Conservation (phyloP, 306 rosid species). For the Cucurbita argyrosperma region DNA sequence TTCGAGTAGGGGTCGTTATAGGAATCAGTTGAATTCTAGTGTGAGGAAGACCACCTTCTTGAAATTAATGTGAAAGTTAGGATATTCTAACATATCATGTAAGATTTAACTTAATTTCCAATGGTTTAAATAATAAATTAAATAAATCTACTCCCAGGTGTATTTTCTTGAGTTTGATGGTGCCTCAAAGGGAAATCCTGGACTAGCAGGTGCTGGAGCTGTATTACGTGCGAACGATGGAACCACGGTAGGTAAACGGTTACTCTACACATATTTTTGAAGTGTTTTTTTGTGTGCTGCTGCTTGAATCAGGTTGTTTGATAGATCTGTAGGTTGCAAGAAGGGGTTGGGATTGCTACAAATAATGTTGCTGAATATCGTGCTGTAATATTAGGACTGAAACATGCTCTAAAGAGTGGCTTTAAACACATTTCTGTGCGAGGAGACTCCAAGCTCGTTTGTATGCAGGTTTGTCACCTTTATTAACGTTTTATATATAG, state of each 20-base stretch:
- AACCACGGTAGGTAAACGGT: slow-evolving; percentile 26
- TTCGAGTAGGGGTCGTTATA: neutral
- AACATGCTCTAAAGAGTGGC: slow-evolving; percentile 48
- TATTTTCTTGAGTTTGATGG: slow-evolving; percentile 13
- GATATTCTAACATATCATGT: no score
- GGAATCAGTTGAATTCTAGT: neutral
- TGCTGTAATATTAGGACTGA: slow-evolving; percentile 58
- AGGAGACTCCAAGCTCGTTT: slow-evolving; percentile 80
- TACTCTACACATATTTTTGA: neutral
- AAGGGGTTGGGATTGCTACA: slow-evolving; percentile 68
- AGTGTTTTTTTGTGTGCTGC: neutral
- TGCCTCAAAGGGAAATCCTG: slow-evolving; percentile 10
- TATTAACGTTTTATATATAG: neutral
- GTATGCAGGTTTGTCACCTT: slow-evolving; percentile 62
- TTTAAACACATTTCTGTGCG: slow-evolving; percentile 32
- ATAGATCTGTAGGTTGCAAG: slow-evolving; percentile 51
- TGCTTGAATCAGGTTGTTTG: slow-evolving; percentile 3
- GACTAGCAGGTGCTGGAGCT: slow-evolving; percentile 8
- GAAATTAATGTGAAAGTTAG: no score
- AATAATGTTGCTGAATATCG: slow-evolving; percentile 76
- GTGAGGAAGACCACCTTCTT: neutral
- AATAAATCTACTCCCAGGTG: neutral
- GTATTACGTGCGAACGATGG: slow-evolving; percentile 17
- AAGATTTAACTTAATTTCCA: neutral
- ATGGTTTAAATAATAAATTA: neutral